Conservation (phyloP, 306 rosid genomes). For the Trifolium pratense region DNA sequence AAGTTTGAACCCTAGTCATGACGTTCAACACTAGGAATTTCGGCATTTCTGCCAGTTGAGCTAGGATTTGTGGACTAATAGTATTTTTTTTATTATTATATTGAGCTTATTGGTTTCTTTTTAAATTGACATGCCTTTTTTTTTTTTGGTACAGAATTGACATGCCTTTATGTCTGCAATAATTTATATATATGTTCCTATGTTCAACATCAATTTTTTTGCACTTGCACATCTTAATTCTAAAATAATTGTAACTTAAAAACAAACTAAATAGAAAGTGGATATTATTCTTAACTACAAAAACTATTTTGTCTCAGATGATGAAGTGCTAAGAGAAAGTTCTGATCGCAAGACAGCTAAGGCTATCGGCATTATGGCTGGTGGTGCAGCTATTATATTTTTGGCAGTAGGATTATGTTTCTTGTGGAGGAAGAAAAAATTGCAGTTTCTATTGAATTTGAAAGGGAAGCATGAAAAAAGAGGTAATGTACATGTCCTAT, state of each 20-base stretch:
- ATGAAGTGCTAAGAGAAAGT: conserved; percentile 35
- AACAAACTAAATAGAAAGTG: conserved; percentile 14
- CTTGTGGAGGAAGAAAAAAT: conserved; percentile 56
- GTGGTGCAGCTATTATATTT: conserved; percentile 51
- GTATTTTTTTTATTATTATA: no score
- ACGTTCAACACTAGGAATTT: no score
- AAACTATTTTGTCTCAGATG: conserved; percentile 41
- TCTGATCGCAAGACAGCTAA: conserved; percentile 41
- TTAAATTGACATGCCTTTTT: no score
- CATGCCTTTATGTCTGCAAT: conserved; percentile 30
- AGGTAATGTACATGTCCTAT: conserved; percentile 49
- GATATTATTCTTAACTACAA: conserved; percentile 27
- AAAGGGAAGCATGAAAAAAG: conserved; percentile 34
- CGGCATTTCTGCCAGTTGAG: no score
- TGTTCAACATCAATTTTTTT: neutral
- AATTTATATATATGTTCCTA: conserved; percentile 7
- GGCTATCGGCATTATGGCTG: conserved; percentile 49
- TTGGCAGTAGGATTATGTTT: conserved; percentile 45
- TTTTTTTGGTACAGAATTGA: no score
- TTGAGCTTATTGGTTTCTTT: conserved; percentile 6
- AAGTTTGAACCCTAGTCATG: no score
- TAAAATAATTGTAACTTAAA: neutral
- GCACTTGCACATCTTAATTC: conserved; percentile 5
- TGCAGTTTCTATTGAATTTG: conserved; percentile 26
- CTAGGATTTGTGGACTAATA: no score